Conservation (phyloP, 371 early-diverging fungal species). For the Dinochytrium kinnereticum region DNA sequence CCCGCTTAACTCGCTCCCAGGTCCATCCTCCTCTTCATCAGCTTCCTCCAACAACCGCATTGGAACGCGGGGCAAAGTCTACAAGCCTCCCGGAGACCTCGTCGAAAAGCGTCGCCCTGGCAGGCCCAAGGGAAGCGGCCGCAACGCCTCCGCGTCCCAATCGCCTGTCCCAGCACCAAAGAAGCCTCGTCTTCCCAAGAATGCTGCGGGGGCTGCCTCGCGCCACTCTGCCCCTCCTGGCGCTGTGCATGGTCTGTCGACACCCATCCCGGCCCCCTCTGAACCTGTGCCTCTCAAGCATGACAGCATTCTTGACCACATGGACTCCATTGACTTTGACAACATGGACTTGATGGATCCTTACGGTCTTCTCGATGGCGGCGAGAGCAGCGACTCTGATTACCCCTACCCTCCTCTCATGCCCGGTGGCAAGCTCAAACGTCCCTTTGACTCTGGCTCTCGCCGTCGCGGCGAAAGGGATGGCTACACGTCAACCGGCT, state of each 20-base stretch:
- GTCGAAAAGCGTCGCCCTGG: constrained; percentile 30
- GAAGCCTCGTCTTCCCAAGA: not conserved
- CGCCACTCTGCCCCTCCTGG: constrained; percentile 4
- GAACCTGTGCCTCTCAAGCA: not conserved
- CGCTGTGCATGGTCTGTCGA: not conserved
- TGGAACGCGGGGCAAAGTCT: constrained; percentile 11
- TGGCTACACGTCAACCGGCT: not conserved
- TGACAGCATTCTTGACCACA: not conserved
- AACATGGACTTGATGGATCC: constrained; percentile 36
- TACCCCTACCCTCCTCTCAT: not conserved
- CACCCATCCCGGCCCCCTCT: too few species aligned
- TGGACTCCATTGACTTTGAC: constrained; percentile 19
- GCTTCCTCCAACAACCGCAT: constrained; percentile 2
- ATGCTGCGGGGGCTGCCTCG: not conserved
- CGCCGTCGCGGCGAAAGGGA: not conserved
- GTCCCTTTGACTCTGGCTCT: not conserved
- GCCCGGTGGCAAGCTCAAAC: not conserved
- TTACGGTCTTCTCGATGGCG: constrained; percentile 18
- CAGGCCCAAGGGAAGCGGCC: constrained; percentile 28
- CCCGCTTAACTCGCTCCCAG: not conserved
- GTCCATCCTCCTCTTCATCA: not conserved
- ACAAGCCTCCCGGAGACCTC: constrained; percentile 17
- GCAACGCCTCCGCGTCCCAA: constrained; percentile 19
- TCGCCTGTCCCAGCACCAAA: not conserved
- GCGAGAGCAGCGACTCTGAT: not conserved